Evolutionary conservation across 106 monocot species (phyloP).

Genomic region (Allium sativum): DNA sequence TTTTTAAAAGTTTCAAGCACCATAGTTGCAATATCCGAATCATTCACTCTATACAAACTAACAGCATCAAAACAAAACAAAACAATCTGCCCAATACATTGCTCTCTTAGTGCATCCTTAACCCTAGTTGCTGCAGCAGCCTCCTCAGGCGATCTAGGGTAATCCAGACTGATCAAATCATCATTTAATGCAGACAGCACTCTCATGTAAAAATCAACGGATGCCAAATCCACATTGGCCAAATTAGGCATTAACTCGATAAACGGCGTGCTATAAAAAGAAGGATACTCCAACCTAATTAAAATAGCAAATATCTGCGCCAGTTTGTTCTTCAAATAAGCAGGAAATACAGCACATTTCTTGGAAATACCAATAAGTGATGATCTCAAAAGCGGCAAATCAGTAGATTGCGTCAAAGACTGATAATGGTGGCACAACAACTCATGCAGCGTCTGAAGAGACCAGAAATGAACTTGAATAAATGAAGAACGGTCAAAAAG

Average conservation of each 20-base stretch:
- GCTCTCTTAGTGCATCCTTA: slow-evolving; percentile 82
- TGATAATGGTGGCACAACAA: slow-evolving; percentile 32
- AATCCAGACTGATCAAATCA: slow-evolving; percentile 73
- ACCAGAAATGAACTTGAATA: slow-evolving; percentile 69
- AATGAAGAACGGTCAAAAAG: slow-evolving; percentile 32
- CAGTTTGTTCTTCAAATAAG: slow-evolving; percentile 80
- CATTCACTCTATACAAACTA: slow-evolving; percentile 26
- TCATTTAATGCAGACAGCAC: slow-evolving; percentile 54
- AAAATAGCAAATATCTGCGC: slow-evolving; percentile 59
- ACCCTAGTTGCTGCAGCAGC: slow-evolving; percentile 35
- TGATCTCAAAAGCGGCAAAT: slow-evolving; percentile 34
- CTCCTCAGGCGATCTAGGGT: slow-evolving; percentile 52
- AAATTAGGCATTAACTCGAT: slow-evolving; percentile 35
- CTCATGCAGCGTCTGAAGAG: slow-evolving; percentile 64
- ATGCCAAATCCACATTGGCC: slow-evolving; percentile 9
- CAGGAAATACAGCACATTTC: slow-evolving; percentile 21
- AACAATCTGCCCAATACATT: slow-evolving; percentile 77
- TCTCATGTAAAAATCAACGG: slow-evolving; percentile 59
- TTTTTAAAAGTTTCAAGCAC: slow-evolving; percentile 56
- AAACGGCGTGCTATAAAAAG: slow-evolving; percentile 43
- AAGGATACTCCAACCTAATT: slow-evolving; percentile 58
- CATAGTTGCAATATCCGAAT: slow-evolving; percentile 37
- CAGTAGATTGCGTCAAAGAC: slow-evolving; percentile 9
- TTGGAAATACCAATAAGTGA: slow-evolving; percentile 40
- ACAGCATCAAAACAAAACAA: slow-evolving; percentile 53